Base-by-base conservation (phyloP, 129 eudicot species). In the Erigeron canadensis region DNA sequence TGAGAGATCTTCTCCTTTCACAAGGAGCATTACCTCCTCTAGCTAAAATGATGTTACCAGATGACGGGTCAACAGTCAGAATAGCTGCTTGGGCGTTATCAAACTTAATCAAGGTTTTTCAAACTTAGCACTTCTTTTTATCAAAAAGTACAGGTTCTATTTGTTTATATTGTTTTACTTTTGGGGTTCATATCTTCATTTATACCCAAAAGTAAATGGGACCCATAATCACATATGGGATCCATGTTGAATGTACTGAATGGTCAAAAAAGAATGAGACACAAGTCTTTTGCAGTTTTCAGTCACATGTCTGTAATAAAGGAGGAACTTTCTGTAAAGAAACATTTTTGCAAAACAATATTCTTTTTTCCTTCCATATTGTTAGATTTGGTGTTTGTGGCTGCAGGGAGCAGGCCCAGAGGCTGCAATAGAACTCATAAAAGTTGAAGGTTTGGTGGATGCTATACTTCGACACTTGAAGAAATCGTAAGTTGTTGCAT, bases 81-180 rank as follows among this genome's bases (percentile, higher is more conserved):
- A 94, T 94, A 23, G 99, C 97, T 45, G 95, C 97, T 65, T 94
- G 99, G 99, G 89, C 96, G 45, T 69, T 94, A 76, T 94, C 99
- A 17, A 94, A 94, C 75, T 85, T 94, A 71, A 90, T 94, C 42
- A 94, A 94, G 99, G 99, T 94, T 79, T 54, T 50, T 45, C 39
- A 12, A 55, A 42, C 22, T 42, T 77, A 70, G 23, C 69, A 7
- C 41, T 37, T 10, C 22, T 34, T 6, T 46, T 42, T 74, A 17
- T 16, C 17, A 28, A 44, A 59, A 66, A 54, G 2, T 0, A 4
- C 56, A 18, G 76, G 18, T 38, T 67, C 12, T 12, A 15, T 54
- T 50, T 55, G 63, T 54, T 66, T 44, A 38, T 73, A 46, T 10
- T 38, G 8, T 65, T 42, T 58, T 43, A 34, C 37, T 58, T 44